Percentiles rank a stretch among this genome's conserved stretches.
Conservation (phyloP, 2,329 filamentous ascomycete genomes). For the Cercospora beticola region DNA sequence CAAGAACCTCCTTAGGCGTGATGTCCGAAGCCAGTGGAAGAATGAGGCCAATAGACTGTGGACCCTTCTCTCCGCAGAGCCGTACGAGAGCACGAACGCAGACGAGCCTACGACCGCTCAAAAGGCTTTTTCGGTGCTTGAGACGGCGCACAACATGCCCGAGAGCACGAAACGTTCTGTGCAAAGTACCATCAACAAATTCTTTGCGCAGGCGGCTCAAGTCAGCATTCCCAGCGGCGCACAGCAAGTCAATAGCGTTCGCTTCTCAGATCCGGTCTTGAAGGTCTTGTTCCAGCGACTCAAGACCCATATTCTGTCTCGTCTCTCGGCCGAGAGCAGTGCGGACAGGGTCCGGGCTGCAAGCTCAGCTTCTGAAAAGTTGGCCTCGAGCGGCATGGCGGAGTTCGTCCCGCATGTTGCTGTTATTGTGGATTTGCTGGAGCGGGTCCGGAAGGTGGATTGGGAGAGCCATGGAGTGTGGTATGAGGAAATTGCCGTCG, state of each 20-base stretch:
- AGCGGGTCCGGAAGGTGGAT: constrained; percentile 65
- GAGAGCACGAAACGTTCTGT: constrained; percentile 48
- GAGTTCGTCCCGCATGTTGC: constrained; percentile 71
- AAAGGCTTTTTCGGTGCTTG: constrained; percentile 50
- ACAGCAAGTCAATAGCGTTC: constrained; percentile 7
- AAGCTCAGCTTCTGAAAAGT: constrained; percentile 66
- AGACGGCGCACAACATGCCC: constrained; percentile 52
- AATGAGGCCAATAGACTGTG: constrained; percentile 70
- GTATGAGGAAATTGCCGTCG: constrained; percentile 64
- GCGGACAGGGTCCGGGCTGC: constrained; percentile 70
- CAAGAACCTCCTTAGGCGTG: constrained; percentile 80
- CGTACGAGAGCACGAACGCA: constrained; percentile 47
- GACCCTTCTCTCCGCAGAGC: constrained; percentile 62
- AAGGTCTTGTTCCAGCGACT: constrained; percentile 68
- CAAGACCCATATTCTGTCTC: constrained; percentile 63
- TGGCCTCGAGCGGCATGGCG: constrained; percentile 67
- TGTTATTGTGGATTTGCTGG: constrained; percentile 67
- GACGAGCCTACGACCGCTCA: constrained; percentile 35
- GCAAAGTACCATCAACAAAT: constrained; percentile 47
- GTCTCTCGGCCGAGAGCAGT: constrained; percentile 64
- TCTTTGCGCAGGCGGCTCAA: constrained; percentile 52
- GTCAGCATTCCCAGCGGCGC: constrained; percentile 32
- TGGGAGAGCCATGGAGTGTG: constrained; percentile 65
- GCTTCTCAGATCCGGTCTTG: constrained; percentile 61
- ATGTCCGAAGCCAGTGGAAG: constrained; percentile 76